A percentile compares a stretch with the other conserved stretches of the same genome.
Evolutionary conservation across 1,284 basidiomycete genomes (phyloP).

Genomic region (Cryptococcus deneoformans): DNA sequence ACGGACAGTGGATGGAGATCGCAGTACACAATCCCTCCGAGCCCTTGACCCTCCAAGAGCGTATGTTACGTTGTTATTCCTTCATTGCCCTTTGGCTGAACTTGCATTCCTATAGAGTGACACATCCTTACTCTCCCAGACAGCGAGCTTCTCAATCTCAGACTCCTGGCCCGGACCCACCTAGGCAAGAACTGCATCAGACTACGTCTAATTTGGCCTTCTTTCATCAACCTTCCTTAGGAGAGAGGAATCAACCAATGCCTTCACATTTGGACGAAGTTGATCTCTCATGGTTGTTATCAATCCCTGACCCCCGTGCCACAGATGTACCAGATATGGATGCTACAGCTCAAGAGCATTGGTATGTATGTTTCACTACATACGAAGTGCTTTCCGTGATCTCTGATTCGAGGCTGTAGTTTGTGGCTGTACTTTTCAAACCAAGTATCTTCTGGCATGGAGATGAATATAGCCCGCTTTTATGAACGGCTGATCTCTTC

Average conservation of each 20-base stretch:
- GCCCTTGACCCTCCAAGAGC: neutral
- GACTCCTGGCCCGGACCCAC: neutral
- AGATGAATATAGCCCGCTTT: slow-evolving; percentile 15
- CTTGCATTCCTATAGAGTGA: neutral
- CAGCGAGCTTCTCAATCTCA: neutral
- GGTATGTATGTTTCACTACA: neutral
- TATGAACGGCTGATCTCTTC: slow-evolving; percentile 9
- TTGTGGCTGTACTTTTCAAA: slow-evolving; percentile 15
- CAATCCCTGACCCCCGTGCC: neutral
- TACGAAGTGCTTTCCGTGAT: neutral
- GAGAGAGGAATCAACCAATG: slow-evolving; percentile 1
- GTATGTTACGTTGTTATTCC: neutral
- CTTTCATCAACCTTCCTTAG: neutral
- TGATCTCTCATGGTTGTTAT: slow-evolving; percentile 9
- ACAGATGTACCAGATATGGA: slow-evolving; percentile 2
- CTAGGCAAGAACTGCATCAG: neutral
- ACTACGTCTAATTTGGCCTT: slow-evolving; percentile 1
- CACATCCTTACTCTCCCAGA: neutral
- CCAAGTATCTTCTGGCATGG: slow-evolving; percentile 5
- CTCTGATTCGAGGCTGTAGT: slow-evolving; percentile 2
- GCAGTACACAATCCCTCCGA: neutral
- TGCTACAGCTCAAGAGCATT: slow-evolving; percentile 5
- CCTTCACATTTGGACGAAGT: slow-evolving; percentile 7
- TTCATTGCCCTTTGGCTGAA: neutral
- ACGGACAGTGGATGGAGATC: neutral